A percentile compares a stretch with the other conserved stretches of the same genome.
These are phyloP conservation scores for Cytospora piceicola DNA, from an alignment of 2,329 filamentous ascomycete genomes.

Conservation along the genomic window DNA sequence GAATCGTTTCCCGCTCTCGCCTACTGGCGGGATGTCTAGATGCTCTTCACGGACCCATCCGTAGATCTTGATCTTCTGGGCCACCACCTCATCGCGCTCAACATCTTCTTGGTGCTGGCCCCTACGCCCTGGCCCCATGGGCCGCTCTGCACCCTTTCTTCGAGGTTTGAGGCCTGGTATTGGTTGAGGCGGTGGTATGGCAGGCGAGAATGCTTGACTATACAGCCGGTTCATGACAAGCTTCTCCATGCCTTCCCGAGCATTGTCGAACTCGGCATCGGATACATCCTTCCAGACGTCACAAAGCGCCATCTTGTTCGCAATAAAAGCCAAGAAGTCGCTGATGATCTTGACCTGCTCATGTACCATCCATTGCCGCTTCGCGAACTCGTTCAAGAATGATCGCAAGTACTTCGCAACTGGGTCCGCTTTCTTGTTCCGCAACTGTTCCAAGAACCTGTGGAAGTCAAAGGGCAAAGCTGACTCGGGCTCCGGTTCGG, in stretches of 20 bases:
- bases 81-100: slow-evolving; percentile 91
- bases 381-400: slow-evolving; percentile 91
- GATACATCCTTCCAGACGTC: slow-evolving; percentile 96
- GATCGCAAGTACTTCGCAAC: slow-evolving; percentile 95
- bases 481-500: slow-evolving; percentile 78
- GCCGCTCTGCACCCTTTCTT: slow-evolving; percentile 68
- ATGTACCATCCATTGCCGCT: slow-evolving; percentile 99
- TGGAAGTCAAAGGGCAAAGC: slow-evolving; percentile 95
- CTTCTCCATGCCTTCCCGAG: slow-evolving; percentile 98
- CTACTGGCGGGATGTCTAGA: slow-evolving; percentile 85
- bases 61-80: slow-evolving; percentile 97
- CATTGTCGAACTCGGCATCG: slow-evolving; percentile 97
- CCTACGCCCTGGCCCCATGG: slow-evolving; percentile 78
- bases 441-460: slow-evolving; percentile 90
- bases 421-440: slow-evolving; percentile 96
- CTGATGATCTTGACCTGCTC: slow-evolving; percentile 99
- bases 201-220: slow-evolving; percentile 92
- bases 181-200: slow-evolving; percentile 80
- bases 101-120: slow-evolving; percentile 99
- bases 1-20: slow-evolving; percentile 86
- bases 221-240: slow-evolving; percentile 98
- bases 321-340: slow-evolving; percentile 95
- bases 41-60: slow-evolving; percentile 93
- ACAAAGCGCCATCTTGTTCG: slow-evolving; percentile 96
- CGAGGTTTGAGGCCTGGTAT: slow-evolving; percentile 70